Conservation (phyloP, 148 eudicot species). For the Vaccinium vitisidaea region DNA sequence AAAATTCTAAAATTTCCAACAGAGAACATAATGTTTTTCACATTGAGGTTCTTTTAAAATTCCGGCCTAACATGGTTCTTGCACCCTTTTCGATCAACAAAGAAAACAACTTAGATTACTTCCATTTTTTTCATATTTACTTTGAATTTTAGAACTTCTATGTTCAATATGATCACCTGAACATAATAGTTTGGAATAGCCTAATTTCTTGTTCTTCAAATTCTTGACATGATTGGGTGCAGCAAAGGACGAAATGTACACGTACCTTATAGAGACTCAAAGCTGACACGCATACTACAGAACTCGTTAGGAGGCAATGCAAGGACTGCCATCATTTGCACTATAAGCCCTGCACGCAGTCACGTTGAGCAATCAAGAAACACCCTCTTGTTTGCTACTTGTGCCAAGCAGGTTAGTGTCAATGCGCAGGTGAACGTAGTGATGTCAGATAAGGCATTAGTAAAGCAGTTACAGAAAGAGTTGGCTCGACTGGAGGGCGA, state of each 20-base stretch:
- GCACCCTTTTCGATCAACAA: neutral
- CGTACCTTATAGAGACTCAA: slow-evolving; percentile 89
- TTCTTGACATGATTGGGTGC: slow-evolving; percentile 17
- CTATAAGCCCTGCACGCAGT: slow-evolving; percentile 87
- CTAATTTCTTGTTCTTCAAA: neutral
- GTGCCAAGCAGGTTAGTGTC: slow-evolving; percentile 83
- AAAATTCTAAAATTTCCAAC: too few species aligned
- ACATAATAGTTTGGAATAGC: neutral
- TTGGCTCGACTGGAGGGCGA: slow-evolving; percentile 70
- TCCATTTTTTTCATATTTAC: neutral
- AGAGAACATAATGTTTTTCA: neutral
- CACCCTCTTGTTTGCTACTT: slow-evolving; percentile 83
- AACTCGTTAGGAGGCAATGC: slow-evolving; percentile 97
- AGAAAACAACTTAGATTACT: neutral
- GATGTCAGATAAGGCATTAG: slow-evolving; percentile 94
- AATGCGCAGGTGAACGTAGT: slow-evolving; percentile 85
- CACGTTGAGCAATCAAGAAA: slow-evolving; percentile 92
- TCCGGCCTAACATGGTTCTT: neutral
- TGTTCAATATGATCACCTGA: neutral
- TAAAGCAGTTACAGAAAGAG: slow-evolving; percentile 77
- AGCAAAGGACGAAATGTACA: slow-evolving; percentile 88
- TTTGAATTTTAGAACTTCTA: neutral
- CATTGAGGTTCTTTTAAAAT: neutral
- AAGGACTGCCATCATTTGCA: slow-evolving; percentile 93
- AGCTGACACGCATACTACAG: slow-evolving; percentile 96